Evolutionary conservation across 257 asterid species (phyloP), one percentile per base, ranked within the genome.

Genomic region (Solanum sitiens): DNA sequence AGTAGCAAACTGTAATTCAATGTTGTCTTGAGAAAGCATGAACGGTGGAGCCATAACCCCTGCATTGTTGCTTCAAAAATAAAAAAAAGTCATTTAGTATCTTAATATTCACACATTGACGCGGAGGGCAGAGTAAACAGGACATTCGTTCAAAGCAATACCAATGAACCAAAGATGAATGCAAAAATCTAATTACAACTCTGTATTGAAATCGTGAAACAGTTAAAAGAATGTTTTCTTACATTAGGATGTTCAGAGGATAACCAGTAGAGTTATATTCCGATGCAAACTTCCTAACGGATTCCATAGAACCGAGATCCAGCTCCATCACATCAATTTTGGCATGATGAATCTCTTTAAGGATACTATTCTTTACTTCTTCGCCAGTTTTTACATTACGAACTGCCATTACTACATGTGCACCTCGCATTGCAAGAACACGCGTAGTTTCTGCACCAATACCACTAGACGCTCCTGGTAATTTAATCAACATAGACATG

Each of bases 401-500:
- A 53, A 94, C 95, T 23, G 95, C 96, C 94, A 94, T 93, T n/a
- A 91, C 86, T 70, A 94, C 96, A 90, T 90, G 96, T 25, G 89
- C 94, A 13, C 98, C 95, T 27, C 91, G 89, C 88, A 86, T 80
- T 2, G 91, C 93, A 72, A 93, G 92, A 82, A 93, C 93, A 82
- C 93, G 91, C 0, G 95, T n/a, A 0, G 94, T 92, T 90, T 93
- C 96, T 47, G 86, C 87, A 44, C 96, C 98, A 65, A 94, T 93
- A 50, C 95, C 96, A 88, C 98, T 94, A 25, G 97, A 94, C 37
- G 97, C 97, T 86, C 97, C 98, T 94, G 95, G 87, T 87, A 91
- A 30, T 37, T 7, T 40, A 86, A 61, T 83, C 50, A 11, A 53
- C 63, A 53, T 53, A 0, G 4, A 53, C 20, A 53, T 53, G 63